phyloP scores from a whole-genome alignment of 345 rosid genomes.

The Tarenaya hassleriana region DNA sequence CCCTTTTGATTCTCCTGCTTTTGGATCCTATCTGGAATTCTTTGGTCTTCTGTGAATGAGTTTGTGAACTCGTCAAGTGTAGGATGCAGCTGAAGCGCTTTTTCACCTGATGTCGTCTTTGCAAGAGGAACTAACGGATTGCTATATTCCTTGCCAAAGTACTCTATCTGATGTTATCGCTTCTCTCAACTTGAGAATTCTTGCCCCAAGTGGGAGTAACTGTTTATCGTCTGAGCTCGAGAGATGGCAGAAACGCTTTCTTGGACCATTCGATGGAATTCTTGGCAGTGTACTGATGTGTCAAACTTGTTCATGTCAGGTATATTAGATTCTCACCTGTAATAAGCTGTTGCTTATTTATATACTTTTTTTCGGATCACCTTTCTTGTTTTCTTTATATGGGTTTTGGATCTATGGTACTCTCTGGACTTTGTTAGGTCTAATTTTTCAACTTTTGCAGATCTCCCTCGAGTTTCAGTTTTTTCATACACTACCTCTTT shows the following conservation, averaged over 20 bases:
- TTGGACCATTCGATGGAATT: conserved; percentile 91
- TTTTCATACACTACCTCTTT: conserved; percentile 72
- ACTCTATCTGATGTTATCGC: conserved; percentile 40
- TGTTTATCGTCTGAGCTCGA: conserved; percentile 44
- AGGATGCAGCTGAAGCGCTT: conserved; percentile 96
- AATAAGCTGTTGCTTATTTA: background rate
- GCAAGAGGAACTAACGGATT: conserved; percentile 60
- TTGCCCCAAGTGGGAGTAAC: conserved; percentile 26
- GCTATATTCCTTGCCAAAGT: conserved; percentile 40
- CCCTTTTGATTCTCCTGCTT: conserved; percentile 2
- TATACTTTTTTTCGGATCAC: background rate
- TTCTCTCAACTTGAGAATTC: conserved; percentile 45
- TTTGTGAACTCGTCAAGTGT: conserved; percentile 15
- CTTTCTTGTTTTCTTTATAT: background rate
- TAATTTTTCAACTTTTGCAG: conserved; percentile 50
- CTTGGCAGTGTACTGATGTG: conserved; percentile 64
- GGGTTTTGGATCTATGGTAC: no score
- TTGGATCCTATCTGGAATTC: background rate
- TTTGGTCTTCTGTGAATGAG: background rate
- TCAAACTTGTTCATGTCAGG: conserved; percentile 70
- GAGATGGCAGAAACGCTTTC: conserved; percentile 73
- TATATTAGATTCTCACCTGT: conserved; percentile 1
- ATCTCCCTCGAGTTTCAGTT: conserved; percentile 78
- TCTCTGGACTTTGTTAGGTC: no score
- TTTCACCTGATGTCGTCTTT: conserved; percentile 71